A percentile compares a stretch with the other conserved stretches of the same genome.
phyloP scores from a whole-genome alignment of 805 yeast species.

The Metschnikowia dekortorum region DNA sequence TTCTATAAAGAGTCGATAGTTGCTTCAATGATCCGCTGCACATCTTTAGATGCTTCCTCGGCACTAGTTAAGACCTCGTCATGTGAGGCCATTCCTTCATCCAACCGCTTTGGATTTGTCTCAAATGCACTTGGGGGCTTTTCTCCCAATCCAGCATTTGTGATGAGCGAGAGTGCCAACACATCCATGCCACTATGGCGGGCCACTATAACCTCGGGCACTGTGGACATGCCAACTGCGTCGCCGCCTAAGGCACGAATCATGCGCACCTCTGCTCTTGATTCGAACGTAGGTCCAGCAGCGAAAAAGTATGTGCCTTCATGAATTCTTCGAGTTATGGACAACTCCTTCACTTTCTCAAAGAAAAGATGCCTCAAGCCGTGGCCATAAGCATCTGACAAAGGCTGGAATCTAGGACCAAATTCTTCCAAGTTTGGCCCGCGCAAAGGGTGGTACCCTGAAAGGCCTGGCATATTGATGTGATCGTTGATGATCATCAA shows the following conservation, averaged over 20 bases:
- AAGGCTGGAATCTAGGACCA: slow-evolving; percentile 86
- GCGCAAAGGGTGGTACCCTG: slow-evolving; percentile 81
- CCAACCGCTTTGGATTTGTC: slow-evolving; percentile 47
- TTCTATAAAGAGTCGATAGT: slow-evolving; percentile 46
- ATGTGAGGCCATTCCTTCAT: slow-evolving; percentile 81
- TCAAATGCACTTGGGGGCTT: slow-evolving; percentile 65
- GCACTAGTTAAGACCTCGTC: slow-evolving; percentile 89
- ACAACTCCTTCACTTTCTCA: slow-evolving; percentile 43
- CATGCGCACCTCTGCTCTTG: slow-evolving; percentile 85
- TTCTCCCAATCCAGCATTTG: slow-evolving; percentile 73
- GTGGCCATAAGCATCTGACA: slow-evolving; percentile 85
- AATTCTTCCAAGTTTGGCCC: slow-evolving; percentile 78
- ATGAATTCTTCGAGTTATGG: slow-evolving; percentile 58
- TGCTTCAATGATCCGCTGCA: slow-evolving; percentile 62
- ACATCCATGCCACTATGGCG: slow-evolving; percentile 82
- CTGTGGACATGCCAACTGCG: slow-evolving; percentile 97
- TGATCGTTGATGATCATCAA: slow-evolving; percentile 89
- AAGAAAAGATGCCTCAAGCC: slow-evolving; percentile 62
- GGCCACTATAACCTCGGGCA: slow-evolving; percentile 91
- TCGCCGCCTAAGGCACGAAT: slow-evolving; percentile 76
- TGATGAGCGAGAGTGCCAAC: slow-evolving; percentile 79
- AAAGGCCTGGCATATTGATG: slow-evolving; percentile 83
- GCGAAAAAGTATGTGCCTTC: slow-evolving; percentile 87
- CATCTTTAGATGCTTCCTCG: slow-evolving; percentile 73
- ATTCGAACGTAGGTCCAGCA: slow-evolving; percentile 92